These are phyloP conservation scores for Microsporum canis DNA, from an alignment of 2,329 filamentous ascomycete genomes.

Conservation along the genomic window DNA sequence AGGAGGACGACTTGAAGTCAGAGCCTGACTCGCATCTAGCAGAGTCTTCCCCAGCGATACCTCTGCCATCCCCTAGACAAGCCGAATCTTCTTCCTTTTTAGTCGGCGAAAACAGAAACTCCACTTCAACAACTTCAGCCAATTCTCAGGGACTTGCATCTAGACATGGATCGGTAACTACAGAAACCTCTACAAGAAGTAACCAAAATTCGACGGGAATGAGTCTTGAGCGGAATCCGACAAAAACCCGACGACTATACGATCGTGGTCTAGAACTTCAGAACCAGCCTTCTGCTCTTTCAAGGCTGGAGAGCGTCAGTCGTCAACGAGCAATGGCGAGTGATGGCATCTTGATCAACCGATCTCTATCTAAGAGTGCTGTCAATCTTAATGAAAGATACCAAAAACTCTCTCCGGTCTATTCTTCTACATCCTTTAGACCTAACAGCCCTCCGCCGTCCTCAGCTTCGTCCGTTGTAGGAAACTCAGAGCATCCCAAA, in stretches of 20 bases:
- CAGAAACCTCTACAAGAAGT: slow-evolving; percentile 18
- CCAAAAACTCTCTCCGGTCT: slow-evolving; percentile 26
- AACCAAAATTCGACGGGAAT: slow-evolving; percentile 8
- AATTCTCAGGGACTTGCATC: slow-evolving; percentile 52
- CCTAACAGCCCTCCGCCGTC: slow-evolving; percentile 36
- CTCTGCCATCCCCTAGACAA: slow-evolving; percentile 40
- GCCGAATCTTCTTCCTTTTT: slow-evolving; percentile 47
- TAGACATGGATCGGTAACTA: slow-evolving; percentile 19
- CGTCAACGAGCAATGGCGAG: slow-evolving; percentile 52
- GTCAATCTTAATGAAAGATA: slow-evolving; percentile 51
- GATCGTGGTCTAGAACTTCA: slow-evolving; percentile 72
- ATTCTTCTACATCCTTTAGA: slow-evolving; percentile 20
- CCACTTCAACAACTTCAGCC: slow-evolving; percentile 79
- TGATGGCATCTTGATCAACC: slow-evolving; percentile 34
- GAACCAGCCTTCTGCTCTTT: slow-evolving; percentile 62
- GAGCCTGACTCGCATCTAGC: neutral
- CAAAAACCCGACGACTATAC: slow-evolving; percentile 65
- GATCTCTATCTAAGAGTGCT: slow-evolving; percentile 46
- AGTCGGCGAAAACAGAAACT: slow-evolving; percentile 58
- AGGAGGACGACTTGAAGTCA: slow-evolving; percentile 26
- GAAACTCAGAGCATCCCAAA: slow-evolving; percentile 18
- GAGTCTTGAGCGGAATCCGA: slow-evolving; percentile 52
- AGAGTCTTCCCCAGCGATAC: slow-evolving; percentile 2
- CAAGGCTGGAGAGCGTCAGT: slow-evolving; percentile 67
- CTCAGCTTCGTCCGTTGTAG: slow-evolving; percentile 28